These are phyloP conservation scores for Xylaria castorea DNA, from an alignment of 495 filamentous ascomycete genomes.

Conservation along the genomic window DNA sequence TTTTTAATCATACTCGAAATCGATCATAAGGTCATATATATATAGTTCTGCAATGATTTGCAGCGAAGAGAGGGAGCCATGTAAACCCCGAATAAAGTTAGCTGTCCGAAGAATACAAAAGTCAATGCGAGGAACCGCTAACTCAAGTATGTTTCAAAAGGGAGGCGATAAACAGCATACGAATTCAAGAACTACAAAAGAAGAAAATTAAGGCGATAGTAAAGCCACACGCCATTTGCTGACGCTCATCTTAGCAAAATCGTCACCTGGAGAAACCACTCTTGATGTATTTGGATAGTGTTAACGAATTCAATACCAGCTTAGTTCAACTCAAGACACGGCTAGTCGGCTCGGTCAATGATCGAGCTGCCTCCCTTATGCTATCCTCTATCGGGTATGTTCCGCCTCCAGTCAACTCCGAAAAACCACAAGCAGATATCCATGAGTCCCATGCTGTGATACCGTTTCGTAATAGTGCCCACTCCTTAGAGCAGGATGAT, in stretches of 20 bases:
- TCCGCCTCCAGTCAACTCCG: constrained; percentile 1
- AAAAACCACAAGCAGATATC: constrained; percentile 4
- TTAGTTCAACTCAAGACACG: neutral
- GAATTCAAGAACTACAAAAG: neutral
- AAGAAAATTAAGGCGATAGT: neutral
- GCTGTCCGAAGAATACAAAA: neutral
- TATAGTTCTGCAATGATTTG: neutral
- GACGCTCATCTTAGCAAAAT: neutral
- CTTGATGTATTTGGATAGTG: neutral
- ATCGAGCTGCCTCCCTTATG: constrained; percentile 14
- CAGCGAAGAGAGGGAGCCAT: neutral
- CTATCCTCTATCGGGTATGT: constrained; percentile 27
- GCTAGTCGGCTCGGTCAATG: neutral
- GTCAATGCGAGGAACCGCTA: neutral
- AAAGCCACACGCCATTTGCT: neutral
- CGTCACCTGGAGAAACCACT: neutral
- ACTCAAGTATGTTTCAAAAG: neutral
- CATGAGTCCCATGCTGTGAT: constrained; percentile 4
- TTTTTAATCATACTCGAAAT: neutral
- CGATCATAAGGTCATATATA: neutral
- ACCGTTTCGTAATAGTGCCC: neutral
- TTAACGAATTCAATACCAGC: neutral
- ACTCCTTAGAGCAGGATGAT: neutral
- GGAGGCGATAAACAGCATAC: neutral
- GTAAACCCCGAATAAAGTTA: neutral